Evolutionary conservation across 2,329 filamentous ascomycete species (phyloP).

Genomic region (Meredithiella fracta): DNA sequence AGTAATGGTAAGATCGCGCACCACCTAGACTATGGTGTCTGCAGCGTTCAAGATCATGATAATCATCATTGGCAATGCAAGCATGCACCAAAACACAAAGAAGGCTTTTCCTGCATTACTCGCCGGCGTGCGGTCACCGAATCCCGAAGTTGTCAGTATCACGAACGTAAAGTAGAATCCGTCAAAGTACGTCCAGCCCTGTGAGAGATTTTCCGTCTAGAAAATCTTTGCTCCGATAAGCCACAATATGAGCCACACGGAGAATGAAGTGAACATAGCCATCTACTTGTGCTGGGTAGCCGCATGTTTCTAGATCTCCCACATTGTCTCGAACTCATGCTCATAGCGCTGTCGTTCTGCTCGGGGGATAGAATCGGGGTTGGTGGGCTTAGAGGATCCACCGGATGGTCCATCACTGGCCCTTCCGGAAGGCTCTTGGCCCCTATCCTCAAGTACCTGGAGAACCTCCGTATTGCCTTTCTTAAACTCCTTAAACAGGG

Average conservation of each 20-base stretch:
- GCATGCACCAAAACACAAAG: constrained; percentile 82
- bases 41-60: constrained; percentile 71
- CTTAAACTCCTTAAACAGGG: constrained; percentile 29
- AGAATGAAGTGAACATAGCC: constrained; percentile 49
- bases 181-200: constrained; percentile 59
- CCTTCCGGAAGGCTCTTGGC: too few species aligned
- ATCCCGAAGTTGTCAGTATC: constrained; percentile 70
- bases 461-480: constrained; percentile 32
- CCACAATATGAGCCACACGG: constrained; percentile 61
- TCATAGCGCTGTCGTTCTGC: constrained; percentile 44
- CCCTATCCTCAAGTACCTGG: constrained; percentile 27
- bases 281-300: constrained; percentile 55
- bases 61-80: constrained; percentile 77
- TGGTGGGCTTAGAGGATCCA: too few species aligned
- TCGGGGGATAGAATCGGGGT: too few species aligned
- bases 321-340: constrained; percentile 65
- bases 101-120: constrained; percentile 67
- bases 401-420: too few species aligned
- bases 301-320: constrained; percentile 54
- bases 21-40: constrained; percentile 57
- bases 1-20: constrained; percentile 38
- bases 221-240: constrained; percentile 66
- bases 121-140: constrained; percentile 63
- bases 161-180: constrained; percentile 77
- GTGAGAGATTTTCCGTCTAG: constrained; percentile 34